phyloP scores from a whole-genome alignment of 176 grass and related monocot species.

The Cenchrus fungigraminus region DNA sequence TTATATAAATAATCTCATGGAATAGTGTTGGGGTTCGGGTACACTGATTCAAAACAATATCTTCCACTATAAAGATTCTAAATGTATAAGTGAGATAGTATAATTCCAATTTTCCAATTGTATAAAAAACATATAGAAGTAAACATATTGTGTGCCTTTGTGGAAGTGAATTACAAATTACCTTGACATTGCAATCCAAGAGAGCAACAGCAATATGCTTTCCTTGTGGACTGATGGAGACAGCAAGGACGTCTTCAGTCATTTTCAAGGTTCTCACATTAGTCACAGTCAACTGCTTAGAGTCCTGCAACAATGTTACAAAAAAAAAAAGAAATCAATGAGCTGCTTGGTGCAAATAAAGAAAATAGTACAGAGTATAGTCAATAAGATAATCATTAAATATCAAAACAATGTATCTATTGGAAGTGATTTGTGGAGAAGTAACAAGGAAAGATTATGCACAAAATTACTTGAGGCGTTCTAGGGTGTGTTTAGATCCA shows the following conservation, averaged over 20 bases:
- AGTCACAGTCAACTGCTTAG: constrained; percentile 75
- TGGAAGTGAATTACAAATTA: constrained; percentile 21
- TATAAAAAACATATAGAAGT: neutral
- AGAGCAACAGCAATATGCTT: constrained; percentile 93
- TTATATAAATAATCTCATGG: neutral
- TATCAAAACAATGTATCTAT: constrained; percentile 8
- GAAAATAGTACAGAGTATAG: neutral
- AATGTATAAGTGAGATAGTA: constrained; percentile 20
- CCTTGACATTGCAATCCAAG: constrained; percentile 90
- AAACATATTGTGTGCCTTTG: neutral
- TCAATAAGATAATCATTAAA: constrained; percentile 1
- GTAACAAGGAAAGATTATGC: neutral
- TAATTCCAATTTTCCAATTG: neutral
- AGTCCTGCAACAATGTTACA: constrained; percentile 59
- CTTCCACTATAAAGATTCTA: neutral
- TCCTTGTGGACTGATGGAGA: constrained; percentile 72
- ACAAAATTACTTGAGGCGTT: neutral
- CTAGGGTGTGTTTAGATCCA: no score
- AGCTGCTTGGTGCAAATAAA: neutral
- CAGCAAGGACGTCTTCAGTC: constrained; percentile 84
- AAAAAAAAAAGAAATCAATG: neutral
- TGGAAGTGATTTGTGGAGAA: neutral
- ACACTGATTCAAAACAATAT: neutral
- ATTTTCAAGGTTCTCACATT: constrained; percentile 97
- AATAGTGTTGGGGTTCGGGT: neutral